Conservation (phyloP, 2,329 filamentous ascomycete genomes). For the Beauveria scarabaeidicola region DNA sequence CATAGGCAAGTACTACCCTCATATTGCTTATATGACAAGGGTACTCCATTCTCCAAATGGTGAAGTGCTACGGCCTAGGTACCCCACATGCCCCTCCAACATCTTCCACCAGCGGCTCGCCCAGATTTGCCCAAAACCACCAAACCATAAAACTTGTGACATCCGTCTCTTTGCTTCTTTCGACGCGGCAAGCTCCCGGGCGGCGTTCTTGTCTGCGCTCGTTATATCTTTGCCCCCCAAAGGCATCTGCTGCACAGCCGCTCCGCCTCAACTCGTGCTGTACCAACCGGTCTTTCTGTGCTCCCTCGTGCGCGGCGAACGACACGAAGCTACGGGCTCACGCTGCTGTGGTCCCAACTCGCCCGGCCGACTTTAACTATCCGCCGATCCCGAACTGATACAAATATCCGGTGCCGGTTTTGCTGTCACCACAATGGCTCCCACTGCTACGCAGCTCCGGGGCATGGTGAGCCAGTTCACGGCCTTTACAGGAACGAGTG, state of each 20-base stretch:
- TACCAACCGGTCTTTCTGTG: background rate
- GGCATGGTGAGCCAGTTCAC: constrained; percentile 33
- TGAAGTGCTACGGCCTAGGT: background rate
- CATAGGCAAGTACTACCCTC: background rate
- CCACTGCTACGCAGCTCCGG: constrained; percentile 31
- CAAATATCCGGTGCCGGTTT: background rate
- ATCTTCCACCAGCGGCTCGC: background rate
- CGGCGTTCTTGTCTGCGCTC: background rate
- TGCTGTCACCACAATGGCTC: constrained; percentile 23
- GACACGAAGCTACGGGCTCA: background rate
- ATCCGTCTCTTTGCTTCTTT: background rate
- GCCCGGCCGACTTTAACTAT: background rate
- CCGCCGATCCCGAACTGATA: background rate
- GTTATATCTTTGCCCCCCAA: background rate
- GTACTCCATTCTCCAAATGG: background rate
- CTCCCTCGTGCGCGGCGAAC: background rate
- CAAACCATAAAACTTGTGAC: background rate
- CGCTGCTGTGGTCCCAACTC: background rate
- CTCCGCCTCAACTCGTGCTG: background rate
- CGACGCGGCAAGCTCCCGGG: background rate
- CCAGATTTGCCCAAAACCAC: background rate
- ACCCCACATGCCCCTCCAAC: constrained; percentile 7
- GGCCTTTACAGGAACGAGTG: constrained; percentile 33
- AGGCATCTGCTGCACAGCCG: background rate
- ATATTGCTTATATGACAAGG: background rate